Evolutionary conservation across 768 basidiomycete species (phyloP), one percentile per base, ranked within the genome.

Genomic region (Lentinula detonsa): DNA sequence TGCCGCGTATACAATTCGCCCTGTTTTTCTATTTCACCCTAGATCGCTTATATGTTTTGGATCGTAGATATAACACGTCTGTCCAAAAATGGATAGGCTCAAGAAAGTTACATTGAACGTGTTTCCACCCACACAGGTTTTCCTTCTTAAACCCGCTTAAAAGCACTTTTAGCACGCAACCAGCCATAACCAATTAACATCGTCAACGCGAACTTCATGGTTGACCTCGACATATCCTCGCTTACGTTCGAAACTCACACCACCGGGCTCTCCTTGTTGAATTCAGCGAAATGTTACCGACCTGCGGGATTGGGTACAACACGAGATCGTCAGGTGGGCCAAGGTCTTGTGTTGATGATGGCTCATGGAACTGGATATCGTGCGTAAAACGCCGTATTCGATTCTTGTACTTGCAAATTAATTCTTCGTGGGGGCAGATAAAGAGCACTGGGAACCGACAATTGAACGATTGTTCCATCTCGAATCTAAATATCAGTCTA

Each of bases 331-430:
- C 33, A 54, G 33, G 54, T 15, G 16, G 34, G 16, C 1, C 33
- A 56, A 43, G 48, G 48, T 13, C 6, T 59, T 2, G 57, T 59
- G 45, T 50, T 59, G 18, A 5, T 59, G 57, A 48, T 59, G 34
- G 57, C 57, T 18, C 57, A 59, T 48, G 57, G 57, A 48, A 59
- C 57, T 37, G 57, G 57, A 49, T 59, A 59, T 28, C 43, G 57
- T 59, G 21, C 34, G 57, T 59, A n/a, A 34, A 42, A 23, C 18
- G 7, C 21, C n/a, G 21, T 31, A 10, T 45, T 45, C 28, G 28
- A 28, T 28, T 28, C 28, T 28, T 28, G 28, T 28, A 28, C 28
- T 28, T 28, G 28, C 28, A 28, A 28, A 28, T 28, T 28, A 28
- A 7, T 1, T 39, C 18, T n/a, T 49, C 34, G 2, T 21, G 4